Conservation (phyloP, 495 filamentous ascomycete genomes). For the Aspergillus saccharolyticus region DNA sequence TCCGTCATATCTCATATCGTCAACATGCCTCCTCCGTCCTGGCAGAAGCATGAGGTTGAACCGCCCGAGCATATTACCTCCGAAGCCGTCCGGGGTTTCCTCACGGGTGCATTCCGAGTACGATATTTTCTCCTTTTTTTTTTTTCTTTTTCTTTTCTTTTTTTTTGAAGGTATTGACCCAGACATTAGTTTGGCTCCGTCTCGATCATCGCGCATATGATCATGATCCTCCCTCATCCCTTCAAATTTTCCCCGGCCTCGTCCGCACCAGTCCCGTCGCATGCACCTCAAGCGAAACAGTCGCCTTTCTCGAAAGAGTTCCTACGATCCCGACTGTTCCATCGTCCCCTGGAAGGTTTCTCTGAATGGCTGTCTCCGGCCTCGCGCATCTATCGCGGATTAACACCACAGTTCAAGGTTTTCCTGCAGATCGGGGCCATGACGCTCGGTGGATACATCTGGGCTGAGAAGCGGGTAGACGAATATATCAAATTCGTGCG, state of each 20-base stretch:
- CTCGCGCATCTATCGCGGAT: slow-evolving; percentile 70
- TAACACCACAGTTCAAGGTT: slow-evolving; percentile 90
- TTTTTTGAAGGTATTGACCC: neutral
- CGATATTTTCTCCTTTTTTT: slow-evolving; percentile 8
- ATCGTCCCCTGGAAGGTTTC: slow-evolving; percentile 42
- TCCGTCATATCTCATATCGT: slow-evolving; percentile 1
- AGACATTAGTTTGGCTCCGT: slow-evolving; percentile 41
- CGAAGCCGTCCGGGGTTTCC: slow-evolving; percentile 39
- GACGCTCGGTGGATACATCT: slow-evolving; percentile 79
- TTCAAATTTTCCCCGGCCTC: slow-evolving; percentile 37
- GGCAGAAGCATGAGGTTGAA: slow-evolving; percentile 33
- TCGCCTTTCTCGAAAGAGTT: slow-evolving; percentile 35
- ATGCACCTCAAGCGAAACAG: slow-evolving; percentile 19
- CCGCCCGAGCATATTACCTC: slow-evolving; percentile 40
- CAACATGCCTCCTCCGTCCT: slow-evolving; percentile 39
- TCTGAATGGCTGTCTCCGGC: slow-evolving; percentile 41
- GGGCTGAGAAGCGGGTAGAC: slow-evolving; percentile 70
- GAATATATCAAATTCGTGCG: slow-evolving; percentile 51
- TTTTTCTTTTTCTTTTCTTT: slow-evolving; percentile 5
- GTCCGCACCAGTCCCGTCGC: slow-evolving; percentile 24
- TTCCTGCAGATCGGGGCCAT: slow-evolving; percentile 85
- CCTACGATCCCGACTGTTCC: slow-evolving; percentile 35
- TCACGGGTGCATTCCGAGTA: slow-evolving; percentile 43
- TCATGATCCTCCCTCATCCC: slow-evolving; percentile 41
- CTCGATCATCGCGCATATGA: slow-evolving; percentile 47